Percentiles rank a stretch among this genome's conserved stretches.
These are phyloP conservation scores for Wickerhamomyces canadensis DNA, from an alignment of 805 yeast species.

Conservation along the genomic window DNA sequence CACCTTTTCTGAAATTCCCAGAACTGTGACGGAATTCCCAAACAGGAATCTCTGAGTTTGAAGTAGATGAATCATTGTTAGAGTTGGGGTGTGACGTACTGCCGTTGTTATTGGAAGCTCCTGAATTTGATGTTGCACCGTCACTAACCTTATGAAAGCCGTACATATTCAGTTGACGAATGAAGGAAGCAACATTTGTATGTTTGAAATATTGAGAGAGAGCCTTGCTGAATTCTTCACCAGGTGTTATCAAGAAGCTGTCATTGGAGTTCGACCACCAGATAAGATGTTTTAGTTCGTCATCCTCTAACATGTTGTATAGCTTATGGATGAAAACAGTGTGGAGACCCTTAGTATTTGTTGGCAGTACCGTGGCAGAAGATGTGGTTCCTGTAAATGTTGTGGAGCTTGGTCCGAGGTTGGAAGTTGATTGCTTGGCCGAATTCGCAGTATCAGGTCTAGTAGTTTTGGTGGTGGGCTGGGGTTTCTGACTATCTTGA, in stretches of 20 bases:
- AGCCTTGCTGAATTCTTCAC: slow-evolving; percentile 80
- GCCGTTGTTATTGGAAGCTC: too few relatives aligned
- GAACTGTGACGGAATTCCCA: slow-evolving; percentile 93
- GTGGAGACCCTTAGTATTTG: slow-evolving; percentile 27
- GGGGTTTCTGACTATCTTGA: too few relatives aligned
- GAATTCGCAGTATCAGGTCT: too few relatives aligned
- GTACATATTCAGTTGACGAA: slow-evolving; percentile 76
- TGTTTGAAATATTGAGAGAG: slow-evolving; percentile 65
- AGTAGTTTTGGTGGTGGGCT: too few relatives aligned
- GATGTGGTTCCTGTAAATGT: too few relatives aligned
- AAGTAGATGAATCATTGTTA: neutral
- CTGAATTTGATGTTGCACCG: slow-evolving; percentile 7
- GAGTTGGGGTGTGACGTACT: too few relatives aligned
- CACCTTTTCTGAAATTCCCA: slow-evolving; percentile 76
- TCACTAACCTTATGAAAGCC: slow-evolving; percentile 67
- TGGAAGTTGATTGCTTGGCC: too few relatives aligned
- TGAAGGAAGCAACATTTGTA: slow-evolving; percentile 74
- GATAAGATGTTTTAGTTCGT: slow-evolving; percentile 62
- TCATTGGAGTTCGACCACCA: slow-evolving; percentile 77
- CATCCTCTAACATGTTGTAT: slow-evolving; percentile 86
- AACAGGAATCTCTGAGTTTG: slow-evolving; percentile 18
- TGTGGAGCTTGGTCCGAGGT: too few relatives aligned
- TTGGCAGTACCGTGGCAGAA: slow-evolving; percentile 11
- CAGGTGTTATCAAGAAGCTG: slow-evolving; percentile 76
- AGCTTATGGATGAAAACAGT: slow-evolving; percentile 82